Conservation (phyloP, 768 basidiomycete species). For the Rubroboletus pulcherrimus region DNA sequence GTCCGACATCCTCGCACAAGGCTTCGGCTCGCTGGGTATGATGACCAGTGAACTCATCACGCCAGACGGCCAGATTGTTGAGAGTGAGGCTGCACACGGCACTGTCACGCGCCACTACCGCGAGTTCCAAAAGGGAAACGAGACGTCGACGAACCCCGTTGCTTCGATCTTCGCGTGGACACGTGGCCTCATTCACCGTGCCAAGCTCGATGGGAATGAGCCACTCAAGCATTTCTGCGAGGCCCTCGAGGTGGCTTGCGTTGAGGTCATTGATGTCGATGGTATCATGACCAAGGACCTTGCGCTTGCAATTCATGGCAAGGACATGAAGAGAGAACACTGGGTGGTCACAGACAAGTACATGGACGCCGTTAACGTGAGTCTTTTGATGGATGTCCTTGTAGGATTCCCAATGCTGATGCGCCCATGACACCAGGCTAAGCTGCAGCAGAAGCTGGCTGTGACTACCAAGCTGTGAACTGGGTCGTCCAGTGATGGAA, state of each 20-base stretch:
- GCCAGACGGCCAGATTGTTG: slow-evolving; percentile 88
- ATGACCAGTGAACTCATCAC: slow-evolving; percentile 97
- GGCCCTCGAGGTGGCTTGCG: slow-evolving; percentile 80
- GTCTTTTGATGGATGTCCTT: slow-evolving; percentile 22
- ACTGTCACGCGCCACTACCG: slow-evolving; percentile 97
- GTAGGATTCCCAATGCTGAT: slow-evolving; percentile 11
- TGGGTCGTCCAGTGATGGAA: not conserved
- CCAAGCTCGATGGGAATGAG: slow-evolving; percentile 85
- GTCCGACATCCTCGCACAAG: slow-evolving; percentile 94
- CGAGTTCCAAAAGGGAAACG: slow-evolving; percentile 94
- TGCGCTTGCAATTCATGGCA: slow-evolving; percentile 90
- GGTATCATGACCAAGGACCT: slow-evolving; percentile 97
- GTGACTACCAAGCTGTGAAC: slow-evolving; percentile 21
- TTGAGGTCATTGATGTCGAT: slow-evolving; percentile 88
- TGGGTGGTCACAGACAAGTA: slow-evolving; percentile 96
- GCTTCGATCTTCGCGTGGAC: slow-evolving; percentile 99
- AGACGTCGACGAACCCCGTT: slow-evolving; percentile 98
- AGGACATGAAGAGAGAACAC: slow-evolving; percentile 86
- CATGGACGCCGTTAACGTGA: slow-evolving; percentile 88
- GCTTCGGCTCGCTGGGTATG: slow-evolving; percentile 95
- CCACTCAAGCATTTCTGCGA: slow-evolving; percentile 68
- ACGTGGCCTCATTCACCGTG: slow-evolving; percentile 87
- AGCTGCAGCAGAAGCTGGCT: slow-evolving; percentile 43
- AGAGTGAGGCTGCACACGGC: slow-evolving; percentile 96
- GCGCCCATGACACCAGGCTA: slow-evolving; percentile 31